These are phyloP conservation scores for Lodderomyces elongisporus DNA, from an alignment of 1,139 yeast species.

Conservation along the genomic window DNA sequence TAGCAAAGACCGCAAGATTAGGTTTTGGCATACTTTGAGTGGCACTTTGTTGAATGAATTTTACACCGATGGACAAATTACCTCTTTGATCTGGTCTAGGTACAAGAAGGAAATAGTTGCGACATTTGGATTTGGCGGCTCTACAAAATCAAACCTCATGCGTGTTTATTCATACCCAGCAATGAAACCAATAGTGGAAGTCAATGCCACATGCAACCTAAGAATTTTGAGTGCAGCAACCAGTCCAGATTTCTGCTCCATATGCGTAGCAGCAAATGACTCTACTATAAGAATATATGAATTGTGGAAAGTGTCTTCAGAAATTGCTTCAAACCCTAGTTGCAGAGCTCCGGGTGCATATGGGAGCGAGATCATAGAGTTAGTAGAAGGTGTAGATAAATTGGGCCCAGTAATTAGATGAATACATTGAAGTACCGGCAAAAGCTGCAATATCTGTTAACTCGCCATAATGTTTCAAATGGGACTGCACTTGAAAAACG, in stretches of 20 bases:
- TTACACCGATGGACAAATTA: conserved; percentile 67
- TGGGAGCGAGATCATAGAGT: conserved; percentile 57
- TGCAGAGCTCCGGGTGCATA: conserved; percentile 31
- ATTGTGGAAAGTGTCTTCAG: conserved; percentile 46
- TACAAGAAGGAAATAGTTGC: conserved; percentile 61
- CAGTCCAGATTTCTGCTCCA: conserved; percentile 56
- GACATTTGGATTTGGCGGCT: conserved; percentile 74
- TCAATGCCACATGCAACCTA: conserved; percentile 47
- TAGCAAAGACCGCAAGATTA: conserved; percentile 39
- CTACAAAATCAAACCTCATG: conserved; percentile 41
- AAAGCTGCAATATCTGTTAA: background rate
- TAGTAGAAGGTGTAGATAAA: conserved; percentile 47
- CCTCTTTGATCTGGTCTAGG: conserved; percentile 73
- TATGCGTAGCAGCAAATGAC: conserved; percentile 75
- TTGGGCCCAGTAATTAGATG: conserved; percentile 12
- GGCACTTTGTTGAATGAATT: conserved; percentile 61
- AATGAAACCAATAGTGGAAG: conserved; percentile 45
- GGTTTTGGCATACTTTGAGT: conserved; percentile 79
- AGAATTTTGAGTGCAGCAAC: conserved; percentile 62
- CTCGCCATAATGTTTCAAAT: background rate
- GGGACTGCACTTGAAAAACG: no score
- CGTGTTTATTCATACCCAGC: conserved; percentile 64
- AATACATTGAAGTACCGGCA: conserved; percentile 4
- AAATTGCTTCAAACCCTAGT: conserved; percentile 26
- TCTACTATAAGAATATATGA: conserved; percentile 69